Base-by-base conservation (phyloP, 345 rosid genomes). In the Eucalyptus cloeziana region DNA sequence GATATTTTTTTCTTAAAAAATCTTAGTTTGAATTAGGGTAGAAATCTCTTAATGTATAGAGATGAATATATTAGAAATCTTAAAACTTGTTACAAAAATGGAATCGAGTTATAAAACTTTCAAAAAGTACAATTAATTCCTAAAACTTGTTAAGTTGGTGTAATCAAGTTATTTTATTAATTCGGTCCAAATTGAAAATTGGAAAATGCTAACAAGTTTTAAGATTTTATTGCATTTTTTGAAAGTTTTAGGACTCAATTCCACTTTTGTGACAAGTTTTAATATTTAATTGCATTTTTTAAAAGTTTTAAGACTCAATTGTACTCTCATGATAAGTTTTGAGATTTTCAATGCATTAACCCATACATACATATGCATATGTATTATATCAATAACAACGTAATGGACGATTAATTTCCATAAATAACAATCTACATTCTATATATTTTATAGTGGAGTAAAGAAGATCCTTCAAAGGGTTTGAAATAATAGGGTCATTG, bases 271-370 rank as follows among this genome's bases (percentile, higher is more conserved):
- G 1, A 56, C 1, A 56, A 24, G 1, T 24, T 56, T 24, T 9
- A 56, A 22, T 1, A 56, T 10, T 22, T 56, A 24, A 56, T 56
- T 56, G 0, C 1, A 56, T 8, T 22, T 21, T 24, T 22, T 0
- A 54, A 54, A 54, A 22, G 0, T 22, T 56, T 22, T 56, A 22
- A 24, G 1, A 56, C 3, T 56, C 60, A 8, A 22, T 22, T 56
- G 12, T 1, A 54, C 4, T 4, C 0, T 22, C 11, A 21, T 56
- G 5, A 56, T 56, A 56, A 24, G 13, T 56, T 24, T 56, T 56
- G 13, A 1, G 13, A 9, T 56, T 56, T 56, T 24, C 13, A 2
- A 1, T 4, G 6, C 30, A 9, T 25, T 56, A 24, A 56, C 21
- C 13, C 12, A 9, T 67, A 31, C 10, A 31, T 69, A 31, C 10